phyloP scores from a whole-genome alignment of 257 asterid genomes.

The Penstemon barbatus region DNA sequence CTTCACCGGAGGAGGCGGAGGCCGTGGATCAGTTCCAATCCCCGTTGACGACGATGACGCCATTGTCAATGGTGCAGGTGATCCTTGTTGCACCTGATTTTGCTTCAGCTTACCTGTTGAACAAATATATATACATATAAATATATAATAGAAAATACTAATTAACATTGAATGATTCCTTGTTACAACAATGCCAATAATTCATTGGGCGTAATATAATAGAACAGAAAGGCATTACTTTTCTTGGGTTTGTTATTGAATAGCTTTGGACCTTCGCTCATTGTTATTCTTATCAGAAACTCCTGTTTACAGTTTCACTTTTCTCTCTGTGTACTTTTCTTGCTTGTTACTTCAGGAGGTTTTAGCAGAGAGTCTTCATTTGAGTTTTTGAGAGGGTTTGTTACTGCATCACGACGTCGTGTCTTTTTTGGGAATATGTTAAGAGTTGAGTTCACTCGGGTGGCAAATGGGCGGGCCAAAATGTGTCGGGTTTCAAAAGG shows the following conservation, averaged over 20 bases:
- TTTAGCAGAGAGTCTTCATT: too few relatives aligned
- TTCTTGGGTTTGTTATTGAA: constrained; percentile 64
- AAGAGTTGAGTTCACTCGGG: too few relatives aligned
- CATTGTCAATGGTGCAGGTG: constrained; percentile 41
- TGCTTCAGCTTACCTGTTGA: constrained; percentile 62
- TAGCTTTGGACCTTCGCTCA: constrained; percentile 64
- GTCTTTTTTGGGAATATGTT: too few relatives aligned
- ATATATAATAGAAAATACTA: neutral
- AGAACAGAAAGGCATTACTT: constrained; percentile 32
- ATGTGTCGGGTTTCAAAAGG: too few relatives aligned
- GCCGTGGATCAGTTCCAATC: neutral
- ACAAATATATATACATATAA: neutral
- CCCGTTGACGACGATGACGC: constrained; percentile 32
- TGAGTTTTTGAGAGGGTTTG: too few relatives aligned
- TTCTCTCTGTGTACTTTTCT: too few relatives aligned
- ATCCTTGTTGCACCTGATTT: constrained; percentile 24
- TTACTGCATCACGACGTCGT: too few relatives aligned
- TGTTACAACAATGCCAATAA: neutral
- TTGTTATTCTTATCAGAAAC: constrained; percentile 9
- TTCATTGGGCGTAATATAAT: neutral
- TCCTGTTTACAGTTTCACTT: neutral
- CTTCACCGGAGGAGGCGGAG: constrained; percentile 43
- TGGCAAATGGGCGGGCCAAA: too few relatives aligned
- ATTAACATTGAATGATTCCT: neutral
- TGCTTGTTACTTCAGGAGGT: too few relatives aligned